A percentile compares a stretch with the other conserved stretches of the same genome.
These are phyloP conservation scores for Cordyceps tenuipes DNA, from an alignment of 2,329 filamentous ascomycete genomes.

Conservation along the genomic window DNA sequence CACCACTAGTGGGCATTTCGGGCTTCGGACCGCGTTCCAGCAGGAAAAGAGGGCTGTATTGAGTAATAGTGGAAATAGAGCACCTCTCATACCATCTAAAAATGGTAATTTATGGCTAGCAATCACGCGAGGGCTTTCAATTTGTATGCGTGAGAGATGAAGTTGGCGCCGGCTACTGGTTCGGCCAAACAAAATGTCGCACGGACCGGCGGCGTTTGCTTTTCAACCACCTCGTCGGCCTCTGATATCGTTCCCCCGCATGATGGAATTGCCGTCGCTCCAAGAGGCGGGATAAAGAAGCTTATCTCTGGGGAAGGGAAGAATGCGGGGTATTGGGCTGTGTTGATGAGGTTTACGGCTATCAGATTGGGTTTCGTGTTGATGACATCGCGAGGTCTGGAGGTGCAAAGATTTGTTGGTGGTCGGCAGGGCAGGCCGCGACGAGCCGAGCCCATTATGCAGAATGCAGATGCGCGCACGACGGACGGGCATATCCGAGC, in stretches of 20 bases:
- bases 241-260: slow-evolving; percentile 4
- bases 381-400: background rate
- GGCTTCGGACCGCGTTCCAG: background rate
- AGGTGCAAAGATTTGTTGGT: background rate
- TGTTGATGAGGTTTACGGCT: background rate
- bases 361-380: background rate
- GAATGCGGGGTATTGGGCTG: background rate
- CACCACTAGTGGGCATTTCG: background rate
- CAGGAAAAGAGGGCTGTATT: background rate
- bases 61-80: background rate
- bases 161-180: background rate
- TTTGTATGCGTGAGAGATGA: background rate
- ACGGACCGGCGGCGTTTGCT: slow-evolving; percentile 7
- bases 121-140: background rate
- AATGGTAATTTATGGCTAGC: background rate
- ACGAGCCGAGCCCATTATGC: background rate
- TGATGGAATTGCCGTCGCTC: background rate
- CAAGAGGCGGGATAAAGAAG: slow-evolving; percentile 1
- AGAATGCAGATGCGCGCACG: too few relatives aligned
- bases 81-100: background rate
- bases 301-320: background rate
- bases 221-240: background rate
- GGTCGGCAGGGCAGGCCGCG: background rate
- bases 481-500: background rate
- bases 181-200: background rate